Evolutionary conservation across 208 protist genomes (phyloP), one percentile per base, ranked within the genome.

Genomic region (Histomonas meleagridis): DNA sequence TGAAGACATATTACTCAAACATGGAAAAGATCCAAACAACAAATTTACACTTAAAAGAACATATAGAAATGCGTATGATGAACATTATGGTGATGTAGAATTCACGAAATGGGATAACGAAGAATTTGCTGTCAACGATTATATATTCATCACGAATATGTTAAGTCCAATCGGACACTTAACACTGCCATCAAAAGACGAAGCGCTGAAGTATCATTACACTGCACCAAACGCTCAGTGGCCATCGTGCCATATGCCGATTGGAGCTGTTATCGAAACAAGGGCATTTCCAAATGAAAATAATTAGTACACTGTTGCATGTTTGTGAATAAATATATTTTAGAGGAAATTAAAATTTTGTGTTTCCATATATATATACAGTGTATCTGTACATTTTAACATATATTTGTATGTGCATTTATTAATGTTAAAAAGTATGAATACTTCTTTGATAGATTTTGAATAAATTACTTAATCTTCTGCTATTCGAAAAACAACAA

Each of bases 221-320:
- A 51, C 46, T 26, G 46, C 46, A 46, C 76, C 76, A 38, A 86
- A 86, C 16, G 23, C 43, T n/a, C 76, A 86, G 55, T 86, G 76
- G 76, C 76, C 76, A 51, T 86, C 76, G 38, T 46, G 16, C 38
- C 76, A 86, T 86, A 43, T 86, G 10, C 76, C 76, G 5, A 86
- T 86, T 38, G 76, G 76, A 38, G 76, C 46, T 86, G 40, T 43
- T 21, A 86, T 86, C n/a, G 76, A 86, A n/a, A n/a, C n/a, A n/a
- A n/a, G n/a, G n/a, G n/a, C n/a, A n/a, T n/a, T n/a, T n/a, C n/a
- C n/a, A n/a, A n/a, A n/a, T n/a, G n/a, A n/a, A n/a, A n/a, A n/a
- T n/a, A n/a, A n/a, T n/a, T n/a, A n/a, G n/a, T n/a, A n/a, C n/a
- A n/a, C n/a, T n/a, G n/a, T n/a, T n/a, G n/a, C n/a, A n/a, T n/a